A percentile compares a stretch with the other conserved stretches of the same genome.
Conservation (phyloP, 1,284 basidiomycete genomes). For the Cerioporus squamosus region DNA sequence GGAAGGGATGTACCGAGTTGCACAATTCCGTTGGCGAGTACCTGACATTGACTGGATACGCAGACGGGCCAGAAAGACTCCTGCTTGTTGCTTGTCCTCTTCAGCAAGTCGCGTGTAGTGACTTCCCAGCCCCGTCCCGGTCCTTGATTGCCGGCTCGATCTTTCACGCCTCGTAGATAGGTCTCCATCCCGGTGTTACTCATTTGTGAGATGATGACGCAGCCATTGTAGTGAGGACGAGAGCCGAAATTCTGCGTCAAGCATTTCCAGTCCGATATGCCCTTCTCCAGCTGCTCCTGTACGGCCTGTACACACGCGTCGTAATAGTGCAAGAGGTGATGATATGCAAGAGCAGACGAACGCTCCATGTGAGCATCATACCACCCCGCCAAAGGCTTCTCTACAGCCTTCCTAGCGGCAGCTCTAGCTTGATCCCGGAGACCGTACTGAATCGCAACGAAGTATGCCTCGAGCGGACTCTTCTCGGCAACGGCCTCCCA, state of each 20-base stretch:
- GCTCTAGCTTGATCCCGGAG: background rate
- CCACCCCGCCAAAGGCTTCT: background rate
- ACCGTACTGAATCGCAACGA: background rate
- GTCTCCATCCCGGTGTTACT: background rate
- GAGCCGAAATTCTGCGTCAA: background rate
- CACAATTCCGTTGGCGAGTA: no score
- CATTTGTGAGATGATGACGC: background rate
- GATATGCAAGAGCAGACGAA: constrained; percentile 1
- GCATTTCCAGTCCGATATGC: background rate
- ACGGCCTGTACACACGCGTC: background rate
- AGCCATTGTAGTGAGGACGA: background rate
- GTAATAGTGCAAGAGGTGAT: constrained; percentile 15
- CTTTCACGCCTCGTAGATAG: background rate
- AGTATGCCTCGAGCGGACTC: constrained; percentile 7
- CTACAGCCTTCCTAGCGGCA: background rate
- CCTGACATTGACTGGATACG: no score
- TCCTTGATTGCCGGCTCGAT: background rate
- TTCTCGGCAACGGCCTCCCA: background rate
- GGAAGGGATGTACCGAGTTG: no score
- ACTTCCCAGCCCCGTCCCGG: background rate
- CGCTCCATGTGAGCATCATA: constrained; percentile 5
- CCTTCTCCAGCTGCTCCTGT: background rate
- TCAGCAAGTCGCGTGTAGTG: background rate
- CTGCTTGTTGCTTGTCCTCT: background rate
- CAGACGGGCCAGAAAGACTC: no score